Evolutionary conservation across 257 asterid genomes (phyloP).

Genomic region (Avicennia marina): DNA sequence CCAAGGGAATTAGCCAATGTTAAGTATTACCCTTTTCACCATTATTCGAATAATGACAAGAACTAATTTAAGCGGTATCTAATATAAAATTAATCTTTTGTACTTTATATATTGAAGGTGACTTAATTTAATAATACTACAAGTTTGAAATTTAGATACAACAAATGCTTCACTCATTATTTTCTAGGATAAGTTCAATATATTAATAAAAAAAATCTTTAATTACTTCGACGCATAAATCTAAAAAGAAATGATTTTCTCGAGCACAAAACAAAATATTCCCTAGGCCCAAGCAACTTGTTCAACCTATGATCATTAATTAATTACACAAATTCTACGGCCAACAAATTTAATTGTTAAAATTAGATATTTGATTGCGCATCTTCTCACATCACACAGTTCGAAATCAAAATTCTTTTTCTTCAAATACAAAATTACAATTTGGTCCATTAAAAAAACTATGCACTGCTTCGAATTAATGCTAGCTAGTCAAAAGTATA

Average conservation of each 20-base stretch:
- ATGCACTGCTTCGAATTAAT: neutral
- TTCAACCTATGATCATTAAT: conserved; percentile 1
- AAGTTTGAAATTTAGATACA: no score
- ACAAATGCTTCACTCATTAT: no score
- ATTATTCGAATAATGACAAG: no score
- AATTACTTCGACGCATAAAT: no score
- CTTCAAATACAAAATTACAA: conserved; percentile 1
- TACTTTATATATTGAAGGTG: no score
- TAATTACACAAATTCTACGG: neutral
- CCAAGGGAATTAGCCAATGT: no score
- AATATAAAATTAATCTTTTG: no score
- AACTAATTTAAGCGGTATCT: no score
- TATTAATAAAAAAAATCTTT: no score
- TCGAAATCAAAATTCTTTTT: conserved; percentile 3
- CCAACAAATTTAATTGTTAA: neutral
- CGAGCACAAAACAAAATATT: neutral
- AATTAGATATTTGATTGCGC: neutral
- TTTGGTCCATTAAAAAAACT: neutral
- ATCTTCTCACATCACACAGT: conserved; percentile 11
- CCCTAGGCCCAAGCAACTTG: conserved; percentile 10
- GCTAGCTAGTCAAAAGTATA: conserved; percentile 33
- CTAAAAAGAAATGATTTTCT: neutral
- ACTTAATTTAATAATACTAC: no score
- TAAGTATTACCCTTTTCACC: no score
- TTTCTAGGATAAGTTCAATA: no score